Evolutionary conservation across 495 filamentous ascomycete species (phyloP).

Genomic region (Pseudevernia furfuracea): DNA sequence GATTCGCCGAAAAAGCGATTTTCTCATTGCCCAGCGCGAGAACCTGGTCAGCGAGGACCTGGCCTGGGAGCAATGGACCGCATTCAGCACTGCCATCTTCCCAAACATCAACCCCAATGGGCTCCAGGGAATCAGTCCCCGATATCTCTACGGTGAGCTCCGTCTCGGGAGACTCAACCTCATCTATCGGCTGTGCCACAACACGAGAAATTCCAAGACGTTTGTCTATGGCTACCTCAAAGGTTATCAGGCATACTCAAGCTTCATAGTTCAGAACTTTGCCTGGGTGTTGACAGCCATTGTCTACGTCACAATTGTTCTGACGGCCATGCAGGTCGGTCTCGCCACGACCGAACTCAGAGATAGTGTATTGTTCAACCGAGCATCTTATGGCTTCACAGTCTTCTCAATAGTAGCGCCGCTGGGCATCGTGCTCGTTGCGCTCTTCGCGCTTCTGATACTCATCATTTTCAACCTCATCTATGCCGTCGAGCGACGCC

Average conservation of each 20-base stretch:
- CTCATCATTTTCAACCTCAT: not conserved
- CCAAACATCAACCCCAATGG: not conserved
- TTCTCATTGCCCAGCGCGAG: slow-evolving; percentile 10
- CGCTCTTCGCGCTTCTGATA: not conserved
- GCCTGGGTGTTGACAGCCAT: slow-evolving; percentile 37
- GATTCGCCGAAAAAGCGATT: slow-evolving; percentile 12
- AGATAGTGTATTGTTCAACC: slow-evolving; percentile 37
- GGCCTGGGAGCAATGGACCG: slow-evolving; percentile 8
- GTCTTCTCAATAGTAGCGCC: slow-evolving; percentile 41
- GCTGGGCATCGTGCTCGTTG: not conserved
- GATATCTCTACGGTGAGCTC: slow-evolving; percentile 41
- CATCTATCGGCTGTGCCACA: slow-evolving; percentile 25
- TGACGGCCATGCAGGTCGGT: slow-evolving; percentile 55
- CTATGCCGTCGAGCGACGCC: not conserved
- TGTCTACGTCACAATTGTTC: slow-evolving; percentile 46
- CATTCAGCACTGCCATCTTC: slow-evolving; percentile 6
- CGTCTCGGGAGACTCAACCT: slow-evolving; percentile 35
- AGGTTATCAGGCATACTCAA: slow-evolving; percentile 26
- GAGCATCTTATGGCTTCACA: slow-evolving; percentile 46
- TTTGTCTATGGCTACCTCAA: slow-evolving; percentile 27
- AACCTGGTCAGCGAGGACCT: slow-evolving; percentile 5
- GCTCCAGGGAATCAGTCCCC: slow-evolving; percentile 23
- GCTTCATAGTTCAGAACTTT: slow-evolving; percentile 42
- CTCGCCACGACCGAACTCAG: slow-evolving; percentile 37
- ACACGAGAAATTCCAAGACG: not conserved